Base-by-base conservation (phyloP, 2,329 filamentous ascomycete genomes). In the Colletotrichum paranaense region DNA sequence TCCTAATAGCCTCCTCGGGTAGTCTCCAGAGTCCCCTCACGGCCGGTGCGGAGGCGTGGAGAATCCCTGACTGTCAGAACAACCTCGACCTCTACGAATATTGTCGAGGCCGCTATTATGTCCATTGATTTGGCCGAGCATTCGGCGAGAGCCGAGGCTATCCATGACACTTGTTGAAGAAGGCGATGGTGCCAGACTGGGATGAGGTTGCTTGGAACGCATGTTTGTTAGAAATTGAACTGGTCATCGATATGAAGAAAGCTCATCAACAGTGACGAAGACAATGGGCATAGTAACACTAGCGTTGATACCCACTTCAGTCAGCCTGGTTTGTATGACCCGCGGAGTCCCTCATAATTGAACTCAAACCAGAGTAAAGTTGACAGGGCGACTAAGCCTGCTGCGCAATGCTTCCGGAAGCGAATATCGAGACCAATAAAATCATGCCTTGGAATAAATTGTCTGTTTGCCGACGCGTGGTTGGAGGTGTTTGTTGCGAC, bases 1-100 rank as follows among this genome's bases (percentile, higher is more conserved):
- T 62, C 72, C 72, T 67, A 72, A 72, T 72, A 74, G 72, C 68
- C 72, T 73, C 42, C 58, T 72, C 68, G 72, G 72, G 35, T 67
- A 67, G 30, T 52, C 49, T 26, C 49, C 62, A 64, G 42, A 57
- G 12, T 1, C 28, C 60, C 68, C 72, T 74, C 72, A 73, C 55
- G 22, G 19, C 19, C 26, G 32, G 49, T 67, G 60, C 42, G 53
- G 68, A 68, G 62, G 62, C 62, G 62, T 73, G 72, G 72, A 46
- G 72, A 74, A 74, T 56, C 58, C 68, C 30, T 74, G 68, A 22
- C 35, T 14, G 26, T 42, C 46, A 35, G 26, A 11, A 32, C 16
- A 65, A 60, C 26, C 19, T 46, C 59, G 32, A 32, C 30, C 14
- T 19, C 19, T 6, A 22, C 60, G 28, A 26, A 38, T 28, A 35